Evolutionary conservation across 106 monocot species (phyloP).

Genomic region (Alisma plantagoaquatica): DNA sequence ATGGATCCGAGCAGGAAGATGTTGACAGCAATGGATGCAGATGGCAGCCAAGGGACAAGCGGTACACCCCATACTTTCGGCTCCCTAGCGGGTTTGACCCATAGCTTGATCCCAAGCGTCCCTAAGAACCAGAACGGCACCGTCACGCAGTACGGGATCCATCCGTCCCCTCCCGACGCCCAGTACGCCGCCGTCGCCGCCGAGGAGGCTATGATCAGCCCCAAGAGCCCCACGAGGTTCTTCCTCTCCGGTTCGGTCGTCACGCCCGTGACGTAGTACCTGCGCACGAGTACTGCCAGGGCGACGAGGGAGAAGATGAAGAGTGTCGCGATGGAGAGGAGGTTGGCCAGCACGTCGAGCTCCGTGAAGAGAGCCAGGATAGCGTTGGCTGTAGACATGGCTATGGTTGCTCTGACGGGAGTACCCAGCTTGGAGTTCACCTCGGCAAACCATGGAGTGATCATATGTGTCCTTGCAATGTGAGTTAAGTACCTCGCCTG

Average conservation of each 20-base stretch:
- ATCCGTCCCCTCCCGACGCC: constrained; percentile 22
- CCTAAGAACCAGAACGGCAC: constrained; percentile 34
- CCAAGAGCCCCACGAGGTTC: constrained; percentile 22
- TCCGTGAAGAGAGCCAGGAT: constrained; percentile 62
- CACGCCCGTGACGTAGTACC: constrained; percentile 55
- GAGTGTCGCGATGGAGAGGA: constrained; percentile 65
- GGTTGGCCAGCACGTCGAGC: constrained; percentile 44
- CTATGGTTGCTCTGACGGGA: constrained; percentile 60
- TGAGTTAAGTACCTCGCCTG: too few species aligned
- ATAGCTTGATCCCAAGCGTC: constrained; percentile 25
- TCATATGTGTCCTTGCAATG: too few species aligned
- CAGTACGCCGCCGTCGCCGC: constrained; percentile 37
- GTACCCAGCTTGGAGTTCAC: constrained; percentile 46
- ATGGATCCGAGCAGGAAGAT: too few species aligned
- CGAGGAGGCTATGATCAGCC: constrained; percentile 35
- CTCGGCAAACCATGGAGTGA: too few species aligned
- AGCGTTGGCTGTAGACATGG: constrained; percentile 49
- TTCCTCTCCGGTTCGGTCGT: constrained; percentile 23
- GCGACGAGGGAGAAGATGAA: constrained; percentile 84
- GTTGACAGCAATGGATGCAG: too few species aligned
- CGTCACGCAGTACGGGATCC: constrained; percentile 34
- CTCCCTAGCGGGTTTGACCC: too few species aligned
- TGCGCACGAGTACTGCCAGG: constrained; percentile 50
- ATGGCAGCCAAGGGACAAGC: too few species aligned
- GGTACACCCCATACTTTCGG: too few species aligned